Evolutionary conservation across 1,284 basidiomycete genomes (phyloP), one percentile per base, ranked within the genome.

Genomic region (Leucoagaricus sp.): DNA sequence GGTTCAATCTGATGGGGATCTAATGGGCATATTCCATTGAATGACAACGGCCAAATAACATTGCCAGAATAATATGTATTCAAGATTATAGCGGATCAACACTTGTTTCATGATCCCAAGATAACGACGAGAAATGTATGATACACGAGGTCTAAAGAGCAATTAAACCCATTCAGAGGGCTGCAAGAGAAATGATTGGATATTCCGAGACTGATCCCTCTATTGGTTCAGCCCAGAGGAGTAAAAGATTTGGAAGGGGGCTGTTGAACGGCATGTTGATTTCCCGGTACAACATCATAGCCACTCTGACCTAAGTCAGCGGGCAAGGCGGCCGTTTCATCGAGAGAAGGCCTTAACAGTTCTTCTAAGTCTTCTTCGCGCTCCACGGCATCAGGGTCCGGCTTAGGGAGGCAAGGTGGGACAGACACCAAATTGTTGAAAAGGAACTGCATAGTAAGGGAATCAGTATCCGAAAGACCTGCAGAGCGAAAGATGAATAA

Each of bases 281-380:
- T 72, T 58, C 74, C 74, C 21, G 87, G 87, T 17, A 89, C 72
- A 36, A 89, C 86, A 67, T 90, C 87, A 67, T 75, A 91, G 28
- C 88, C 88, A 64, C 85, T 76, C 67, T 80, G 83, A 7, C 87
- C 88, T 26, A 89, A 73, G 65, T 89, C 87, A 9, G 80, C 83
- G n/a, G 90, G 91, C 23, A 91, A 75, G 13, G 72, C 75, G 21
- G 90, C 88, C 0, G 90, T 91, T 69, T 91, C 89, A 58, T 91
- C 87, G 56, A 91, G 71, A 44, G 67, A 73, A 60, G 68, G 79
- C 58, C 67, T 74, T 61, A 79, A 76, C 60, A 79, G 76, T 63
- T 82, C 80, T 62, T 82, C 84, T 40, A 69, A 70, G 59, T 77
- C 64, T 13, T 46, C 57, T 17, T 61, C 50, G 12, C 26, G 41